phyloP scores from a whole-genome alignment of 2,329 filamentous ascomycete species.

The Cladophialophora carrionii region DNA sequence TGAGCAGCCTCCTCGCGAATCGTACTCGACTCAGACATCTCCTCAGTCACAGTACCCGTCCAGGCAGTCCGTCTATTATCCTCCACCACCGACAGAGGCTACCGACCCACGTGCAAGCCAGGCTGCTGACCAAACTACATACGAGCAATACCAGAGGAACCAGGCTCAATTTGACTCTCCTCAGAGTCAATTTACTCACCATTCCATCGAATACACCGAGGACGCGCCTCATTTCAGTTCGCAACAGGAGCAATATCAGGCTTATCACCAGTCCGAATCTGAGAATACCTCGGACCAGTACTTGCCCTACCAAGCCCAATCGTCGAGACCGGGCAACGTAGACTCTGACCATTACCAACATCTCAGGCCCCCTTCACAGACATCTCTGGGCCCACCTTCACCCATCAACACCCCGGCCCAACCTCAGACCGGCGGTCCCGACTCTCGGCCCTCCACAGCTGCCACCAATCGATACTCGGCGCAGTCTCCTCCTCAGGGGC shows the following conservation, averaged over 20 bases:
- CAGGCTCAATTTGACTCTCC: conserved; percentile 31
- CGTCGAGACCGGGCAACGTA: conserved; percentile 19
- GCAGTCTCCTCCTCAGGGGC: conserved; percentile 32
- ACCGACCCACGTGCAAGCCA: conserved; percentile 10
- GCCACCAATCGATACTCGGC: conserved; percentile 35
- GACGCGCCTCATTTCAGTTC: conserved; percentile 35
- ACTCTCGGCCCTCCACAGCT: conserved; percentile 33
- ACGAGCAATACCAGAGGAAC: conserved; percentile 28
- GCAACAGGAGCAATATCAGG: conserved; percentile 32
- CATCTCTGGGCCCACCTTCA: conserved; percentile 45
- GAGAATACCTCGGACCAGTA: conserved; percentile 48
- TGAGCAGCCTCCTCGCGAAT: conserved; percentile 24
- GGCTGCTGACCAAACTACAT: conserved; percentile 21
- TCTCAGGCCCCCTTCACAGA: conserved; percentile 44
- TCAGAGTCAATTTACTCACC: conserved; percentile 31
- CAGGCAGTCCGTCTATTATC: conserved; percentile 30
- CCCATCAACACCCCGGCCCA: conserved; percentile 37
- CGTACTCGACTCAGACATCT: conserved; percentile 32
- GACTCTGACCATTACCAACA: conserved; percentile 37
- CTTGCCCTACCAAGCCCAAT: conserved; percentile 39
- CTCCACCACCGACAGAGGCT: conserved; percentile 10
- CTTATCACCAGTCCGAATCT: conserved; percentile 33
- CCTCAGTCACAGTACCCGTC: conserved; percentile 25
- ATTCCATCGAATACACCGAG: conserved; percentile 36
- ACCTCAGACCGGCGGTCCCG: conserved; percentile 26